Percentiles rank a stretch among this genome's conserved stretches.
Evolutionary conservation across 31 red algal species (phyloP).

Genomic region (Asparagopsis taxiformis): DNA sequence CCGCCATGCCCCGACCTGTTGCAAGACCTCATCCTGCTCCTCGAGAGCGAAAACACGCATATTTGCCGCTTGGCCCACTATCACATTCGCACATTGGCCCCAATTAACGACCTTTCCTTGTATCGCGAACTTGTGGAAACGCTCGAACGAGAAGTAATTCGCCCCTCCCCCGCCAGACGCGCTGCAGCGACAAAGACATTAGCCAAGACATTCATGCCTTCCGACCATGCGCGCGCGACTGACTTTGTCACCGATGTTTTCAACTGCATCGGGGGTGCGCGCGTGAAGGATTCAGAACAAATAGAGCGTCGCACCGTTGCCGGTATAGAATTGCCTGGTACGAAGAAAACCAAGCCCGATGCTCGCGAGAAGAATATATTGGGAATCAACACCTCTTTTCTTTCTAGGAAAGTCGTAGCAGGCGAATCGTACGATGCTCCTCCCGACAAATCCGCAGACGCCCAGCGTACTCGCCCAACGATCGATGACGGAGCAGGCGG

Average conservation of each 20-base stretch:
- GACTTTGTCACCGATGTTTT: conserved; percentile 61
- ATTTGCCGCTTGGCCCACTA: conserved; percentile 76
- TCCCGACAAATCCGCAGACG: too few relatives aligned
- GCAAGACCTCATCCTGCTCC: conserved; percentile 52
- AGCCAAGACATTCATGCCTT: conserved; percentile 39
- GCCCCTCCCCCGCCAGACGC: conserved; percentile 51
- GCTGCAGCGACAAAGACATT: conserved; percentile 67
- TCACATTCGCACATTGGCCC: conserved; percentile 47
- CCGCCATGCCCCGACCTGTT: conserved; percentile 43
- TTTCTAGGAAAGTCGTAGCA: conserved; percentile 22
- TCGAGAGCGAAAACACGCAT: conserved; percentile 46
- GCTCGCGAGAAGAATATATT: conserved; percentile 3
- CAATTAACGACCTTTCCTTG: conserved; percentile 41
- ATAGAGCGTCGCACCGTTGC: conserved; percentile 30
- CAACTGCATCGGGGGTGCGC: conserved; percentile 52
- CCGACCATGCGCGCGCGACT: conserved; percentile 36
- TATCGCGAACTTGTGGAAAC: conserved; percentile 62
- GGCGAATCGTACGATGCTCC: conserved; percentile 34
- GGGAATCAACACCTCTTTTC: conserved; percentile 21
- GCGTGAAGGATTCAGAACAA: conserved; percentile 28
- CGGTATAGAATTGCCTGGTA: conserved; percentile 33
- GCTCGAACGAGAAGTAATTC: conserved; percentile 50
- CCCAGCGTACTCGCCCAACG: conserved; percentile 17
- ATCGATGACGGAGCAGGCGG: conserved; percentile 68
- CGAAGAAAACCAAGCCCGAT: conserved; percentile 30